Conservation (phyloP, 495 filamentous ascomycete genomes). For the Staphylotrichum longicolle region DNA sequence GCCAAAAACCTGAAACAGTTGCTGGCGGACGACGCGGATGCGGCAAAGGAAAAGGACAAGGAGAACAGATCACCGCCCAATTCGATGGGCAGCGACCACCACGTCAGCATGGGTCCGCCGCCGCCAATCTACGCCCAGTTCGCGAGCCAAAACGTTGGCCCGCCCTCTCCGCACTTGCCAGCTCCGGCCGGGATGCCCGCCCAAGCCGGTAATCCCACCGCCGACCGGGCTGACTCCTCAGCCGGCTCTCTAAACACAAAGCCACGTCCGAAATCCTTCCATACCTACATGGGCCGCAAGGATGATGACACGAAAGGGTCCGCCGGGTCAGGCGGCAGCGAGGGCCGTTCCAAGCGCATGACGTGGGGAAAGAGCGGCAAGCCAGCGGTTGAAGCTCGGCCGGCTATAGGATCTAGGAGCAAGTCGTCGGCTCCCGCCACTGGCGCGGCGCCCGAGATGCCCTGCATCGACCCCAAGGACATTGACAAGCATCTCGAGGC, state of each 20-base stretch:
- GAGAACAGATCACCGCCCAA: conserved; percentile 67
- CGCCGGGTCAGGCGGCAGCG: conserved; percentile 11
- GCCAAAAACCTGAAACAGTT: conserved; percentile 51
- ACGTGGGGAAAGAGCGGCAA: conserved; percentile 28
- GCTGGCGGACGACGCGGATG: conserved; percentile 38
- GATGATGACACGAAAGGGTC: conserved; percentile 19
- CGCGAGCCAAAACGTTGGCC: conserved; percentile 35
- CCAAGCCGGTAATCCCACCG: conserved; percentile 14
- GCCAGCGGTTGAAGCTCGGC: conserved; percentile 17
- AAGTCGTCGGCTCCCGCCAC: conserved; percentile 36
- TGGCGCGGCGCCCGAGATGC: conserved; percentile 5
- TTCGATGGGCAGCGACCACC: conserved; percentile 43
- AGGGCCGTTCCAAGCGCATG: conserved; percentile 22
- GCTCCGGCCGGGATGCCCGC: conserved; percentile 7
- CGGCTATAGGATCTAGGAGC: conserved; percentile 21
- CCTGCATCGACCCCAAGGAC: conserved; percentile 45
- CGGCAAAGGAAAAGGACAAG: conserved; percentile 60
- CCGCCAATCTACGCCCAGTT: conserved; percentile 82
- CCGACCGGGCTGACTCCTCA: conserved; percentile 14
- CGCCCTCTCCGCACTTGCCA: conserved; percentile 1
- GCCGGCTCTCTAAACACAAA: conserved; percentile 15
- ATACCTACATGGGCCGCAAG: conserved; percentile 20
- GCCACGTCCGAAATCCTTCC: conserved; percentile 35
- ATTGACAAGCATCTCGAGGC: conserved; percentile 58
- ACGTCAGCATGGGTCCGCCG: conserved; percentile 40